Base-by-base conservation (phyloP, 2,329 filamentous ascomycete genomes). In the Lecanicillium sp. region DNA sequence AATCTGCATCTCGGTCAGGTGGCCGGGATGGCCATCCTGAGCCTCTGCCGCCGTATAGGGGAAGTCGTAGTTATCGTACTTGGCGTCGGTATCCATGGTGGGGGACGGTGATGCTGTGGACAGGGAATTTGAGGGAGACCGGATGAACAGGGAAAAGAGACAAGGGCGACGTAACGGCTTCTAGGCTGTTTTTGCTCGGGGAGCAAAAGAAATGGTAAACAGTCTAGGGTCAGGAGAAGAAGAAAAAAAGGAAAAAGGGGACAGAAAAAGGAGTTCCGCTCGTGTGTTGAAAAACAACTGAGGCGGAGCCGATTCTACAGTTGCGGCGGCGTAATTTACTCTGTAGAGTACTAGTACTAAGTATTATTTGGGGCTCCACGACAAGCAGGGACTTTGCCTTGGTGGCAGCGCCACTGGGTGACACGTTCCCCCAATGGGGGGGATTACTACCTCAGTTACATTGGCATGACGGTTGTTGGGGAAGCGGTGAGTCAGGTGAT, bases 51-150 rank as follows among this genome's bases (percentile, higher is more conserved):
- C 78, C 46, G 76, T 82, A 48, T 81, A 86, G 46, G 92, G 92
- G 70, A 78, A 96, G 65, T 95, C 89, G 65, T 92, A 96, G 70
- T 94, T 63, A 68, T 96, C 92, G 72, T 96, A 94, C 69, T 95
- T 95, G 60, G 85, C 74, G 64, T 94, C 81, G 53, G 87, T 59
- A 60, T 77, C 67, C 66, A 78, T 68, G 54, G 57, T 60, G 54
- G 40, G 43, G 39, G 25, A 35, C 30, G 34, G 47, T 41, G 43
- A 42, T 41, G 19, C 36, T 40, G 29, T 16, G 29, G 28, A 38
- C 45, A 22, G 14, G 33, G 30, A 22, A n/a, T 12, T 16, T 9
- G 20, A 35, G 29, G 22, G 28, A 32, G 27, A 32, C 16, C 13
- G 6, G 17, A 19, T 27, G 41, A 9, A 25, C 20, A 36, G 30